Evolutionary conservation across 2,329 filamentous ascomycete species (phyloP).

Genomic region (Paraconiothyrium brasiliense): DNA sequence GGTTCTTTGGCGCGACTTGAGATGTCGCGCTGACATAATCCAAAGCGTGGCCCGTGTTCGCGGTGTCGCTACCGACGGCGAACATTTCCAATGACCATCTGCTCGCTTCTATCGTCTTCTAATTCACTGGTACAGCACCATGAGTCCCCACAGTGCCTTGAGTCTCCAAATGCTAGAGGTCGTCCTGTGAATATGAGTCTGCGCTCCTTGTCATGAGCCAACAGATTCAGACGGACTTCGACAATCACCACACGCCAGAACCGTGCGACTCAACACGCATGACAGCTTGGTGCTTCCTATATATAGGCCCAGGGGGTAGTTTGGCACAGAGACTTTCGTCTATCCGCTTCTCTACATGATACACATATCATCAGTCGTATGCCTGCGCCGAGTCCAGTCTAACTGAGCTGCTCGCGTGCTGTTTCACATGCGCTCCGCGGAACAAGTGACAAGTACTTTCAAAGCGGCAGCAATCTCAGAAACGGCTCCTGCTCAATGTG

Average conservation of each 20-base stretch:
- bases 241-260: neutral
- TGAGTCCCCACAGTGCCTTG: neutral
- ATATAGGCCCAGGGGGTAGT: neutral
- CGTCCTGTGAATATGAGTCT: neutral
- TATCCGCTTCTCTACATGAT: neutral
- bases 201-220: neutral
- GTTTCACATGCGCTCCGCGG: neutral
- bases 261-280: too few species aligned
- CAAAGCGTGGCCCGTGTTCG: neutral
- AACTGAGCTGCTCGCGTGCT: neutral
- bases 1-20: neutral
- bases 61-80: neutral
- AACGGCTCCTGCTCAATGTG: neutral
- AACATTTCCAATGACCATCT: neutral
- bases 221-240: neutral
- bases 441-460: neutral
- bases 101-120: neutral
- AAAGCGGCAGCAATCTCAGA: neutral
- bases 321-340: neutral
- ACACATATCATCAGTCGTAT: neutral
- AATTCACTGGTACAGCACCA: neutral
- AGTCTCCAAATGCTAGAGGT: neutral
- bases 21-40: neutral
- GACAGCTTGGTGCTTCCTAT: neutral
- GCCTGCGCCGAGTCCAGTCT: neutral